Conservation (phyloP, 352 stramenopile genomes). For the Globisporangium yorkense region DNA sequence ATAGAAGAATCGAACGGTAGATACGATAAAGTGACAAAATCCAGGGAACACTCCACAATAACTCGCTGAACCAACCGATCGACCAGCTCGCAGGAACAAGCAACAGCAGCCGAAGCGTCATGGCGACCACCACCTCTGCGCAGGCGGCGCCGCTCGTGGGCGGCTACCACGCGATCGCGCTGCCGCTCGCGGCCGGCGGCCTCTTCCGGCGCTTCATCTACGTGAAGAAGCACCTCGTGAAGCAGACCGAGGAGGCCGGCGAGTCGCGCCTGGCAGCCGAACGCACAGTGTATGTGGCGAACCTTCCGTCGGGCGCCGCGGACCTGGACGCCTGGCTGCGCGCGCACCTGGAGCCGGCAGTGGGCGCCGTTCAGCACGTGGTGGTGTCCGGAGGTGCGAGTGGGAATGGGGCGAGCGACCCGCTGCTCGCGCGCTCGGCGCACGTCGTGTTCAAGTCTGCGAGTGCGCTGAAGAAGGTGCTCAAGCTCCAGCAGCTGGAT, state of each 20-base stretch:
- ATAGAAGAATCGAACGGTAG: too few relatives aligned
- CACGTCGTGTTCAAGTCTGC: slow-evolving; percentile 77
- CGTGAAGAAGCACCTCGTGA: slow-evolving; percentile 60
- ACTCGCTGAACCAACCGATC: too few relatives aligned
- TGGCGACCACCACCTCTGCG: not conserved
- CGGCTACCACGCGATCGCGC: slow-evolving; percentile 71
- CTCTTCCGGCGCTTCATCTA: slow-evolving; percentile 66
- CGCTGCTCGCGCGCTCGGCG: slow-evolving; percentile 29
- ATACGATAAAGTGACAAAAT: too few relatives aligned
- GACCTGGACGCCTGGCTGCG: slow-evolving; percentile 43
- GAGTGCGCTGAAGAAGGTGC: slow-evolving; percentile 46
- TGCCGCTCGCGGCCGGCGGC: slow-evolving; percentile 52
- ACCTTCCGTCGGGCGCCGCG: slow-evolving; percentile 41
- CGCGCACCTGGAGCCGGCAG: slow-evolving; percentile 27
- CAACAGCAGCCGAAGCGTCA: not conserved
- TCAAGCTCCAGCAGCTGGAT: slow-evolving; percentile 29
- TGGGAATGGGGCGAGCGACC: slow-evolving; percentile 10
- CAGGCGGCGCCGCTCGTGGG: slow-evolving; percentile 21
- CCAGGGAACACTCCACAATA: too few relatives aligned
- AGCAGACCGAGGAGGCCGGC: slow-evolving; percentile 25
- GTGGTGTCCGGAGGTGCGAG: slow-evolving; percentile 10
- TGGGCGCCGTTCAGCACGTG: slow-evolving; percentile 65
- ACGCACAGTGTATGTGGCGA: slow-evolving; percentile 75
- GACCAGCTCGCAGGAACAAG: too few relatives aligned
- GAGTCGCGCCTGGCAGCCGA: slow-evolving; percentile 49